Base-by-base conservation (phyloP, 1,284 basidiomycete species). In the Earliella scabrosa region DNA sequence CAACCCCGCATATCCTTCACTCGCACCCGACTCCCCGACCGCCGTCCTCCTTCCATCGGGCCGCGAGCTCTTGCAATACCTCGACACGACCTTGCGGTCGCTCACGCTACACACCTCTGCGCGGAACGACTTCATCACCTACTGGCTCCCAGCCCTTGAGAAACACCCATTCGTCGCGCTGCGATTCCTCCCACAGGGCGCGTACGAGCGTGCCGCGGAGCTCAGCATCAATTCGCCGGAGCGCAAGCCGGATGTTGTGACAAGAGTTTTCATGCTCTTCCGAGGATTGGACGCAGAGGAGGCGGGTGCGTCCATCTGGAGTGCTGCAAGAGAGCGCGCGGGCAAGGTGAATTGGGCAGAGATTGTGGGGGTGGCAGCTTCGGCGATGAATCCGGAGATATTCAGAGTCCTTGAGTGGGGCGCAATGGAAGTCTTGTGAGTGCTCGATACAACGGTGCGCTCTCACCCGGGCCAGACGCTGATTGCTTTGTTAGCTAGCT, bases 221-320 rank as follows among this genome's bases (percentile, higher is more conserved):
- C 41, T 52, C 5, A 13, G 18, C 14, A 43, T 45, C 16, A 6
- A 13, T 13, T 31, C 29, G n/a, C n/a, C n/a, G 29, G 26, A 21
- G 41, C 50, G 41, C 5, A n/a, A 9, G 29, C 80, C 80, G 11
- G 77, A 79, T 52, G 68, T 77, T 24, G 66, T 76, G 10, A 77
- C 73, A 0, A 73, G 79, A 6, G 69, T 81, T 4, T 80, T 80
- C 58, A 77, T 82, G 75, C 63, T 81, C 8, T 80, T 79, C 68
- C 65, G 68, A n/a, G 76, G 75, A 7, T 66, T 80, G 7, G 35
- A 56, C 3, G 60, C 68, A 18, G 61, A 57, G 3, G 63, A 71
- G 5, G 21, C 66, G 2, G 49, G 35, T 9, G 26, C 26, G 1
- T 73, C 29, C 7, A 27, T 23, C 2, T 73, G 71, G 72, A 16